Evolutionary conservation across 306 rosid genomes (phyloP).

Genomic region (Pyrus betulifolia): DNA sequence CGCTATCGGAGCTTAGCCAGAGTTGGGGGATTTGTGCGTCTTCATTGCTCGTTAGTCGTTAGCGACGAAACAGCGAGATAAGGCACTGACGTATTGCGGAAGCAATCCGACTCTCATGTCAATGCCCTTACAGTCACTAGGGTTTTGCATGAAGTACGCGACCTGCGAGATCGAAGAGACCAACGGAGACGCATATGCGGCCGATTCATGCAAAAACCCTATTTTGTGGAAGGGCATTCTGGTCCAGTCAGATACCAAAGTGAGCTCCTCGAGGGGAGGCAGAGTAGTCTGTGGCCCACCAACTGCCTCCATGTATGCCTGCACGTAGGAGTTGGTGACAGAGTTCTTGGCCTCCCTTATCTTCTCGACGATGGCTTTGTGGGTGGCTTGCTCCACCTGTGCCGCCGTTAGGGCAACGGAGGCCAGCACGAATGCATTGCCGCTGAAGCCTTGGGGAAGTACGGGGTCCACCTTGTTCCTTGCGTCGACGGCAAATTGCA

Average conservation of each 20-base stretch:
- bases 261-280: slow-evolving; percentile 63
- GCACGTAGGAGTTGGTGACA: slow-evolving; percentile 44
- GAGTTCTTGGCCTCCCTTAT: slow-evolving; percentile 49
- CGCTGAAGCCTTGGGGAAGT: slow-evolving; percentile 53
- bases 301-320: slow-evolving; percentile 42
- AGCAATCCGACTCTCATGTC: slow-evolving; percentile 54
- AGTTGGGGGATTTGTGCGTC: not conserved
- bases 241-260: slow-evolving; percentile 76
- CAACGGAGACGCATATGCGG: slow-evolving; percentile 53
- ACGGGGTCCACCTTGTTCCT: slow-evolving; percentile 52
- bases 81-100: slow-evolving; percentile 23
- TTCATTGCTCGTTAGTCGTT: not conserved
- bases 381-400: slow-evolving; percentile 34
- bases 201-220: slow-evolving; percentile 37
- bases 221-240: slow-evolving; percentile 66
- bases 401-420: slow-evolving; percentile 43
- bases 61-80: slow-evolving; percentile 30
- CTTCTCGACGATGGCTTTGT: slow-evolving; percentile 31
- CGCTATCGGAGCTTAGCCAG: not conserved
- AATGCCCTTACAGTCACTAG: slow-evolving; percentile 27
- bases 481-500: slow-evolving; percentile 61
- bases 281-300: slow-evolving; percentile 33
- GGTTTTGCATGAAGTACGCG: slow-evolving; percentile 56
- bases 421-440: slow-evolving; percentile 71
- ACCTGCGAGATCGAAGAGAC: slow-evolving; percentile 52